Base-by-base conservation (phyloP, 805 yeast genomes). In the Crinitomyces ghanaensis region DNA sequence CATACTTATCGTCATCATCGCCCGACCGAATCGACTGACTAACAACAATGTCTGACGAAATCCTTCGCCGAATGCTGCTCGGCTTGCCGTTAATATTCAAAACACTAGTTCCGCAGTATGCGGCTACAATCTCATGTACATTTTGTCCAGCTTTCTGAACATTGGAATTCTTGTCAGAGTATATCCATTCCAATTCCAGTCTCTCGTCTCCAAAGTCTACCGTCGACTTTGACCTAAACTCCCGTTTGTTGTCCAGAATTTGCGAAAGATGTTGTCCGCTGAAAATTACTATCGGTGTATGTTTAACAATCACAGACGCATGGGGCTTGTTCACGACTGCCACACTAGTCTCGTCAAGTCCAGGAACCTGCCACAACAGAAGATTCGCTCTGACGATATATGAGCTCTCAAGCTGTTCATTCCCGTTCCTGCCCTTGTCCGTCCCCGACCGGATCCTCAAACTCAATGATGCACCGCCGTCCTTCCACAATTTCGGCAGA, bases 401-500 rank as follows among this genome's bases (percentile, higher is more conserved):
- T 38, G 52, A 38, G 12, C 44, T 35, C 2, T 44, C 48, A 12
- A 50, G 28, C n/a, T 20, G 33, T 19, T 27, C 24, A 19, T 32
- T 29, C 15, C 15, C 20, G 13, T 21, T 12, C 11, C 27, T 17
- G 23, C 26, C 22, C 8, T 24, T 16, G 5, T 27, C 16, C n/a
- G n/a, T n/a, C 12, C 40, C 26, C 22, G 44, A 39, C 24, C 43
- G 29, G 12, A 80, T 57, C 41, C 66, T 71, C 30, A 81, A 56
- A 31, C 59, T 61, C 4, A 68, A 31, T n/a, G 53, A 53, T 21
- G 57, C 48, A 11, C 60, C 56, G n/a, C 12, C 24, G 8, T 54
- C 38, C 9, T 9, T 12, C 85, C 86, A 79, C 18, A 82, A 50
- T 11, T 58, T 50, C 4, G 93, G 91, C 35, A 83, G 56, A 40